Percentiles rank a stretch among this genome's conserved stretches.
Evolutionary conservation across 2,329 filamentous ascomycete genomes (phyloP).

Genomic region (Penicillium sp.): DNA sequence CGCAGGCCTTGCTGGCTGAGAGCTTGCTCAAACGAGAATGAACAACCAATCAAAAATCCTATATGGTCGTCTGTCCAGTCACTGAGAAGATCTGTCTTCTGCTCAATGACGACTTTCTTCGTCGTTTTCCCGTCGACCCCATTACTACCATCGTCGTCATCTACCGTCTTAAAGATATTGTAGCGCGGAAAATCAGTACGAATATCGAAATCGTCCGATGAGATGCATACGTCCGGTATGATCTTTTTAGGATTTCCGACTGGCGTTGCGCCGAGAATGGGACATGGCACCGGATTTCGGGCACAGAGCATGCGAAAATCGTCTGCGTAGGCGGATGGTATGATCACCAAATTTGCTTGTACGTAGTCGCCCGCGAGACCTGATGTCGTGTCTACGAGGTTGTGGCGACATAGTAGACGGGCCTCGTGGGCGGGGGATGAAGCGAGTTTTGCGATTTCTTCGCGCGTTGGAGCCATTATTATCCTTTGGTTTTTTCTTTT

Average conservation of each 20-base stretch:
- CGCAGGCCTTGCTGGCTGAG: conserved; percentile 49
- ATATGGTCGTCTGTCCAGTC: conserved; percentile 59
- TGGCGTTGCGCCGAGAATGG: conserved; percentile 47
- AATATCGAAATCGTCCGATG: conserved; percentile 47
- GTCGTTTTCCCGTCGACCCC: too few relatives aligned
- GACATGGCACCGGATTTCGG: conserved; percentile 61
- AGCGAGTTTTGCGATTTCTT: conserved; percentile 5
- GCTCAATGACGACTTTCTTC: conserved; percentile 37
- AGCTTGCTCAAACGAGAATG: conserved; percentile 60
- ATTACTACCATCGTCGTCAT: conserved; percentile 17
- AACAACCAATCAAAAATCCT: conserved; percentile 62
- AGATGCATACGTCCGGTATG: not conserved
- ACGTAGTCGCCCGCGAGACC: conserved; percentile 54
- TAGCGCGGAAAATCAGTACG: conserved; percentile 57
- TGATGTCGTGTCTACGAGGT: conserved; percentile 46
- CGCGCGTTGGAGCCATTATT: not conserved
- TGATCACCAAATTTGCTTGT: conserved; percentile 60
- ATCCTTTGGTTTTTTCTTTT: not conserved
- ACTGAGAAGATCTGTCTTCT: conserved; percentile 40
- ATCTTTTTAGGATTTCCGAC: conserved; percentile 34
- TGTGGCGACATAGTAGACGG: conserved; percentile 43
- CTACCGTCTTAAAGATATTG: conserved; percentile 47
- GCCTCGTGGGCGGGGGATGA: conserved; percentile 31
- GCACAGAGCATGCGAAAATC: conserved; percentile 58
- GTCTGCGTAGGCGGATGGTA: conserved; percentile 54